Percentiles rank a stretch among this genome's conserved stretches.
Evolutionary conservation across 2,329 filamentous ascomycete genomes (phyloP).

Genomic region (Fusarium poae): DNA sequence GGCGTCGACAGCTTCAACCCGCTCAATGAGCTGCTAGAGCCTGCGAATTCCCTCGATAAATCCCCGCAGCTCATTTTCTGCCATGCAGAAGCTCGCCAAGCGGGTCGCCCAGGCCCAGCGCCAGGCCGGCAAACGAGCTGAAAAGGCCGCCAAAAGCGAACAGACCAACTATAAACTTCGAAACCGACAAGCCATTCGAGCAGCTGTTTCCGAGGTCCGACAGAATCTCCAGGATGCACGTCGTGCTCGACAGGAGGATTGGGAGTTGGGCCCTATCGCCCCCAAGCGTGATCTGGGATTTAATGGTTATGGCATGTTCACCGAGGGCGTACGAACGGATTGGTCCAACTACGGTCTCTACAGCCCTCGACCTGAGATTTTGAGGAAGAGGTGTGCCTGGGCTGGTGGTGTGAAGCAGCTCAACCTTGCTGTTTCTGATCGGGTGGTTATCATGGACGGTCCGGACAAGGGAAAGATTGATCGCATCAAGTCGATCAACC

Average conservation of each 20-base stretch:
- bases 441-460: constrained; percentile 85
- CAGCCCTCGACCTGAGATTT: constrained; percentile 51
- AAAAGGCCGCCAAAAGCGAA: constrained; percentile 55
- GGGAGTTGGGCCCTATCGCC: constrained; percentile 80
- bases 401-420: constrained; percentile 68
- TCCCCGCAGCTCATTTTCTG: constrained; percentile 38
- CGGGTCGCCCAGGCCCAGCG: constrained; percentile 75
- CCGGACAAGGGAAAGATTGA: constrained; percentile 88
- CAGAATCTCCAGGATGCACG: constrained; percentile 57
- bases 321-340: constrained; percentile 55
- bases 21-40: constrained; percentile 48
- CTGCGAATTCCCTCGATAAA: constrained; percentile 28
- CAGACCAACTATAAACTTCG: constrained; percentile 49
- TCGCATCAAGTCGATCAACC: constrained; percentile 70
- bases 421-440: constrained; percentile 76
- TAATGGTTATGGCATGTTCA: constrained; percentile 70
- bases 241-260: constrained; percentile 77
- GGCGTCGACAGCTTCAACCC: constrained; percentile 42
- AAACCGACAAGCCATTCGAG: constrained; percentile 51
- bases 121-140: constrained; percentile 66
- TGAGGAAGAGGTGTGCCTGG: constrained; percentile 64
- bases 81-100: constrained; percentile 79
- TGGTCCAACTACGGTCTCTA: constrained; percentile 52
- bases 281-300: constrained; percentile 80
- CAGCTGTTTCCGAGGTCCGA: constrained; percentile 52